Conservation (phyloP, 306 rosid genomes). For the Boehmeria nivea region DNA sequence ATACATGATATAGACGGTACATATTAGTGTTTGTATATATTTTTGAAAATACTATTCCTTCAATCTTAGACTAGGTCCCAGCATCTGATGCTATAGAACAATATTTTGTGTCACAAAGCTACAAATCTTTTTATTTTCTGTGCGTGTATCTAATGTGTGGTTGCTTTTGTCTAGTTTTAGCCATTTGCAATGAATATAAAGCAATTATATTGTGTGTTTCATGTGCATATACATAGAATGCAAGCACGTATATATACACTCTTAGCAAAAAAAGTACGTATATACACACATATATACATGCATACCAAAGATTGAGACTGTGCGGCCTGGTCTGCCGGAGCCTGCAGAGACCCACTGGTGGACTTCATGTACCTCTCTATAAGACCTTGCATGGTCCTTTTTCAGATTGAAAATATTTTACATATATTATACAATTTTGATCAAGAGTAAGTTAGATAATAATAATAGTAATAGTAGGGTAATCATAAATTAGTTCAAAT, state of each 20-base stretch:
- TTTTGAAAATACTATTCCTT: background rate
- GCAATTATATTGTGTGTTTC: too few relatives aligned
- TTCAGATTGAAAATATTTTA: background rate
- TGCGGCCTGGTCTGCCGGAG: conserved; percentile 26
- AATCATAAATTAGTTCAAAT: too few relatives aligned
- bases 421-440: too few relatives aligned
- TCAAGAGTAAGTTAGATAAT: too few relatives aligned
- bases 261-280: too few relatives aligned
- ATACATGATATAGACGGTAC: background rate
- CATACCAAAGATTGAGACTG: conserved; percentile 44
- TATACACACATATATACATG: background rate
- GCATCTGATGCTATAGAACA: conserved; percentile 11
- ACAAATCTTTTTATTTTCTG: too few relatives aligned
- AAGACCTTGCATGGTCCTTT: conserved; percentile 90
- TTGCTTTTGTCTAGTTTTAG: too few relatives aligned
- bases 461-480: too few relatives aligned
- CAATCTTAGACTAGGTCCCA: background rate
- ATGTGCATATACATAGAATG: background rate
- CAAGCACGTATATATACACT: background rate
- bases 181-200: too few relatives aligned
- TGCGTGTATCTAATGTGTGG: too few relatives aligned
- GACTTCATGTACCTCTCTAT: conserved; percentile 70
- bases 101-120: too few relatives aligned
- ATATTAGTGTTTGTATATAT: background rate
- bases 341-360: conserved; percentile 36